Percentiles rank a stretch among this genome's conserved stretches.
phyloP scores from a whole-genome alignment of 805 yeast species.

The Saccharomyces jurei region DNA sequence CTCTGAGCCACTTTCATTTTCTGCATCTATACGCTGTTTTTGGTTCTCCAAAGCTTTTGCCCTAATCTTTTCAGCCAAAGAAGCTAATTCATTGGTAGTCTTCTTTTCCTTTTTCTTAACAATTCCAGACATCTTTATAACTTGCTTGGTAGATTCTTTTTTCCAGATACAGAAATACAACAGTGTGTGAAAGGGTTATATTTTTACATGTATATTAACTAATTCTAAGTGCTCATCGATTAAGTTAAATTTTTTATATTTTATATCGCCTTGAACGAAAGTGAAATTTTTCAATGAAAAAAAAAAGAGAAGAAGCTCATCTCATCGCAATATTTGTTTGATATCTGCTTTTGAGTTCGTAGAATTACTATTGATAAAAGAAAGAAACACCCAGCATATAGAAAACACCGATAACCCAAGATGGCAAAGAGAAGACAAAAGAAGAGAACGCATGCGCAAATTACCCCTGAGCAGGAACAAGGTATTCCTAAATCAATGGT shows the following conservation, averaged over 20 bases:
- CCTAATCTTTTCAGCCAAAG: conserved; percentile 51
- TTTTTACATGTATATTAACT: neutral
- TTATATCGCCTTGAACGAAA: neutral
- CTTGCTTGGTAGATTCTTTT: neutral
- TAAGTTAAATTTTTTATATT: neutral
- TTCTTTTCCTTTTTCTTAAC: conserved; percentile 4
- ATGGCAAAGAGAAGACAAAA: conserved; percentile 60
- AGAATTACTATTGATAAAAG: neutral
- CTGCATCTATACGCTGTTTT: conserved; percentile 9
- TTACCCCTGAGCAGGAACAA: conserved; percentile 53
- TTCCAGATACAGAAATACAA: neutral
- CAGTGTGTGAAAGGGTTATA: neutral
- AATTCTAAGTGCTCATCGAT: neutral
- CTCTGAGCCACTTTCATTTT: conserved; percentile 3
- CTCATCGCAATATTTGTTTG: conserved; percentile 8
- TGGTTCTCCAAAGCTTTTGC: conserved; percentile 34
- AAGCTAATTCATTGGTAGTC: conserved; percentile 28
- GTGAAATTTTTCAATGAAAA: conserved; percentile 1
- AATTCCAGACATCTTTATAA: conserved; percentile 2
- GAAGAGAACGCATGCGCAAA: conserved; percentile 76
- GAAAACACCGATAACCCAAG: neutral
- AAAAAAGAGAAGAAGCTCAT: conserved; percentile 1
- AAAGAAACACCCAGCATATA: neutral
- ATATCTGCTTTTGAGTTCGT: conserved; percentile 3
- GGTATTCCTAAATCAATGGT: conserved; percentile 92